Evolutionary conservation across 139 green algal genomes (phyloP), one percentile per base, ranked within the genome.

Genomic region (Raphidocelis subcapitata): DNA sequence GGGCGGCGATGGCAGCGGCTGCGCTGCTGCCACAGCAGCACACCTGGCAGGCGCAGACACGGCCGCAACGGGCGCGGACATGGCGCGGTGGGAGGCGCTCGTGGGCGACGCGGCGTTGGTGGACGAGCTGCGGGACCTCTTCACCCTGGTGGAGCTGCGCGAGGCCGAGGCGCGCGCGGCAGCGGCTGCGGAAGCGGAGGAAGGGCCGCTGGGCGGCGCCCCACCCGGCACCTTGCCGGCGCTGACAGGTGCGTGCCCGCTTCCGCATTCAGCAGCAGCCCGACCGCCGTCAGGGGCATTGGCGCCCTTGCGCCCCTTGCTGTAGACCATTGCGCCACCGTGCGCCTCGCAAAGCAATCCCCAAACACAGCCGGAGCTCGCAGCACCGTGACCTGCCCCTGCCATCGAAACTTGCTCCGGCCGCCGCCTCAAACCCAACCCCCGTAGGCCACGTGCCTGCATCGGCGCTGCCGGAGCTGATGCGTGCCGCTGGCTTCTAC

Each of bases 401-500:
- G n/a, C n/a, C n/a, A n/a, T n/a, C n/a, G n/a, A n/a, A n/a, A n/a
- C n/a, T n/a, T n/a, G n/a, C n/a, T n/a, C n/a, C n/a, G n/a, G n/a
- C n/a, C n/a, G n/a, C n/a, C n/a, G n/a, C n/a, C n/a, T n/a, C n/a
- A n/a, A n/a, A n/a, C n/a, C n/a, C n/a, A n/a, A n/a, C 52, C 24
- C 3, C 31, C 14, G 68, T 79, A 75, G 82, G 79, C n/a, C 54
- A 63, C 14, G 84, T 93, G 16, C 75, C 81, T 0, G 64, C 83
- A 4, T 67, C 76, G 8, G 72, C 84, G 62, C 66, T 93, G 20
- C 86, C 87, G 3, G 74, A 91, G 59, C 62, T 94, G 23, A 87
- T 93, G 82, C 80, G 85, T 21, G 82, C 86, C 33, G 79, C 88
- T 20, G 89, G 89, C 31, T 89, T 86, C 75, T 94, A 91, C 85